Base-by-base conservation (phyloP, 345 rosid species). In the Hypericum androsaemum region DNA sequence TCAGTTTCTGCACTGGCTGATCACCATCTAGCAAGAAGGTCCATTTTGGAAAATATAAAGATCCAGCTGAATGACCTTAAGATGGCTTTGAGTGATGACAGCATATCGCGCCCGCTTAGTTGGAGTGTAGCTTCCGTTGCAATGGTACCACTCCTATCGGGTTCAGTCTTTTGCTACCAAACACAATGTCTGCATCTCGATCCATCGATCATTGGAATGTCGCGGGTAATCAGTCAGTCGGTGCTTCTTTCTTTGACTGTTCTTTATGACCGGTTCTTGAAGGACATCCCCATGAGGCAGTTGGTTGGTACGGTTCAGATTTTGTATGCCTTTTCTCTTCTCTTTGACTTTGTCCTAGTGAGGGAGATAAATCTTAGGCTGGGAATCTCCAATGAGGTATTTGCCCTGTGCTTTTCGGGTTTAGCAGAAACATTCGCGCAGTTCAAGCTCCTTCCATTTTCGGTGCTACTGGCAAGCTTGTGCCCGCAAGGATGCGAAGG, bases 141-240 rank as follows among this genome's bases (percentile, higher is more conserved):
- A 0, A 61, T 62, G 39, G 90, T 89, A 12, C 97, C 96, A 0
- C 16, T 80, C 63, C 74, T 89, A 52, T 78, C 95, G 7, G 97
- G 94, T 40, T 75, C 90, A 10, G 75, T 82, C 50, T 86, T 86
- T 66, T 89, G 90, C 66, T 86, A 82, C 61, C 97, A 89, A 69
- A 80, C 88, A 6, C 96, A 84, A 62, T 79, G 83, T 45, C 79
- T 89, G 3, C 64, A 76, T 15, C 82, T 89, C 2, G 72, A 84
- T 54, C 78, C 95, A 60, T 64, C 81, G 7, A 60, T 89, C 44
- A 67, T 89, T 11, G 96, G 97, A 54, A 80, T 77, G 88, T 86
- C 97, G 3, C 67, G 82, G 55, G 95, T 89, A 10, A 63, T 74
- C 41, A 84, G 97, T 47, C 97, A 89, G 60, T 47, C 82, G 68